Evolutionary conservation across 139 green algal genomes (phyloP), one percentile per base, ranked within the genome.

Genomic region (Tetraselmis striata): DNA sequence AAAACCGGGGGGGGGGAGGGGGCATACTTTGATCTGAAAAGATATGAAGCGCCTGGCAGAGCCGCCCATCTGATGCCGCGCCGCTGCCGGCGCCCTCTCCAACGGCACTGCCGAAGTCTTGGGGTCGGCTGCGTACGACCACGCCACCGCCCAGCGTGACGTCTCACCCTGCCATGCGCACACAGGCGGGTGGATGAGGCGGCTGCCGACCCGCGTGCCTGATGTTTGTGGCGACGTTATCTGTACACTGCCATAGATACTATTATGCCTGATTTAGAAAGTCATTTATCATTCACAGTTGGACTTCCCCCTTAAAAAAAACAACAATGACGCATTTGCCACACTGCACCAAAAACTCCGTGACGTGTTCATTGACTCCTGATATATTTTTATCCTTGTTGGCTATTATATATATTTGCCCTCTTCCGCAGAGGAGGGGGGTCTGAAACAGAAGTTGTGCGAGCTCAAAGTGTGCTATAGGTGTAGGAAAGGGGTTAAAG

Each of bases 101-200:
- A 94, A 87, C 0, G 92, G 91, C 76, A 89, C 79, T 23, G 76
- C 82, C 30, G 90, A 89, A 23, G 87, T 85, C 24, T 88, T 82
- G 22, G 88, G 81, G 32, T 88, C 78, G 0, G 87, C 93, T 1
- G 86, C 80, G 77, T 94, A 97, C 1, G 92, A 96, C 95, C 95
- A 98, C 0, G 95, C 95, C 1, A 98, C 82, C 1, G 85, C 94
- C 95, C 95, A 98, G 26, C 95, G 84, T 0, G 85, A 92, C 0
- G 95, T 98, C 28, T 91, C 92, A 59, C 95, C 95, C 90, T 95
- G 88, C 1, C 78, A 1, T 23, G 30, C 2, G 30, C 30, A 11
- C 31, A 28, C n/a, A n/a, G n/a, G n/a, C n/a, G n/a, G n/a, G n/a
- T n/a, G n/a, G n/a, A n/a, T n/a, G n/a, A n/a, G n/a, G n/a, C n/a